Base-by-base conservation (phyloP, 192 early-diverging fungal genomes). In the Podila horticola region DNA sequence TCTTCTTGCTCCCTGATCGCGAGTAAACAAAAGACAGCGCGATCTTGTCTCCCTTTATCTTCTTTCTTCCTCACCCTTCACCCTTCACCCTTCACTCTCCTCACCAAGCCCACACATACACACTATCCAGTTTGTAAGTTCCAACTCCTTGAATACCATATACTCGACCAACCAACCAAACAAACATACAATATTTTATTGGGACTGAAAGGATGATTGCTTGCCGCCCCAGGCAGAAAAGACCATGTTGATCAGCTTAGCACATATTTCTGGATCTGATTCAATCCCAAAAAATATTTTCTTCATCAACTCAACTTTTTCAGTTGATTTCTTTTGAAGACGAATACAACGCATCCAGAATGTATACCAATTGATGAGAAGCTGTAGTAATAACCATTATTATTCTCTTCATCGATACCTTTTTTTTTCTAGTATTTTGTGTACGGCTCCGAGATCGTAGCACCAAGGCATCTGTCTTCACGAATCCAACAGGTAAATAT, bases 181-280 rank as follows among this genome's bases (percentile, higher is more conserved):
- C 7, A 36, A 8, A 36, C 50, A 52, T n/a, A 8, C 51, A 52
- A 52, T 55, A n/a, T 55, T 55, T 55, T 24, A 26, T 26, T 9
- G 24, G 52, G 24, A 24, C 52, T 55, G 52, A 55, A 26, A 55
- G 19, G 52, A 55, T 55, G 52, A 55, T 55, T 55, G 52, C 52
- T 55, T 55, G 52, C 52, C 52, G 52, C 52, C 52, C 52, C 52
- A 55, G 52, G 52, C 52, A 55, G 52, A 55, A 55, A 55, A 55
- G 24, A 24, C 24, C 52, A 55, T 55, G 52, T 55, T 55, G 52
- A 55, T 55, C 24, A n/a, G 52, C 52, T 55, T 55, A 55, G 52
- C 52, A 55, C 52, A 24, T 55, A 55, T 55, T 55, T 55, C 52
- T 55, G 52, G 52, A 24, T 55, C 52, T 55, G 52, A 55, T 55